Evolutionary conservation across 2,329 filamentous ascomycete genomes (phyloP), one percentile per base, ranked within the genome.

Genomic region (Arthrinium puccinioides): DNA sequence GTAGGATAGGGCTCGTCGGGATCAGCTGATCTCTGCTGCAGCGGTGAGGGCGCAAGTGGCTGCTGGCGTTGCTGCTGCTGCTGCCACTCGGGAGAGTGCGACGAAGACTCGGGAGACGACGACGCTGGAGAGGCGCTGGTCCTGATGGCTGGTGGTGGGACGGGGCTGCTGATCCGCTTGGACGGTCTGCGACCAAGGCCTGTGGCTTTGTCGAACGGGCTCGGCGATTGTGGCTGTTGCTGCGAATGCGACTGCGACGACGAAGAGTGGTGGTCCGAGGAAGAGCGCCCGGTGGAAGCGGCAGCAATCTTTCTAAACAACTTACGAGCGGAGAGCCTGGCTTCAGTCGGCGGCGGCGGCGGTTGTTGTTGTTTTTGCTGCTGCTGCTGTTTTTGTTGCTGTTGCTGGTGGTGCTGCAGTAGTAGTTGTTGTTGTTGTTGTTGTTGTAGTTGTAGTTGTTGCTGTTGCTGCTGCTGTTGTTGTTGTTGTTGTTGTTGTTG

Each of bases 161-260:
- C 49, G 39, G 56, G 57, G 44, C 70, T 66, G 66, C 71, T 72
- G 54, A 71, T 60, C 51, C 74, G 67, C 62, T 76, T 79, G 30
- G 77, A 81, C 21, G 70, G 65, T 47, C 72, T 65, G 45, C 74
- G 74, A 46, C 59, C 64, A 32, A 78, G 57, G 35, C 67, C 66
- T 32, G 58, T 46, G 41, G 62, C 63, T 50, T 69, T 72, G 51
- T 72, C 69, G 64, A 74, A 70, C 37, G 62, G 54, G 43, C 48
- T 49, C 39, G 61, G 54, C 43, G 26, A 28, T 21, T 28, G 50
- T 41, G 23, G 45, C n/a, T 33, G 47, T 35, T 46, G 42, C 48
- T 49, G 47, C 33, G 44, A n/a, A n/a, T n/a, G n/a, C n/a, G n/a
- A n/a, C n/a, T n/a, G n/a, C n/a, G n/a, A n/a, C n/a, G n/a, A n/a